Percentiles rank a stretch among this genome's conserved stretches.
Evolutionary conservation across 2,329 filamentous ascomycete genomes (phyloP).

Genomic region (Orbilia oligospora): DNA sequence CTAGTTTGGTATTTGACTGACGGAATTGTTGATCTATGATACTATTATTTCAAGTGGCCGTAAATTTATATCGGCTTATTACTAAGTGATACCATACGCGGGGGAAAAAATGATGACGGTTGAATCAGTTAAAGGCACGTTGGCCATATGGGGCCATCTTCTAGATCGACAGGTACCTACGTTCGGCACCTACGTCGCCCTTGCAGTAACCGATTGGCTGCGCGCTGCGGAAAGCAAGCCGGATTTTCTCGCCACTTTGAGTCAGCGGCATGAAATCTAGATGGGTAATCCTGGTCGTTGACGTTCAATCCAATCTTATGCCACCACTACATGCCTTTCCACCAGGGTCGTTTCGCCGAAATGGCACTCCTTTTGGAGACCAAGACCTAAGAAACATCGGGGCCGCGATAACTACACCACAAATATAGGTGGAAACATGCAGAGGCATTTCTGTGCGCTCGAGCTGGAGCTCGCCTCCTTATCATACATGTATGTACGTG

Average conservation of each 20-base stretch:
- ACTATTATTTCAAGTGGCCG: too few relatives aligned
- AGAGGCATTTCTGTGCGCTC: neutral
- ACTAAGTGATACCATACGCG: too few relatives aligned
- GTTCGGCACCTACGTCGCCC: neutral
- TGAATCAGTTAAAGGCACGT: too few relatives aligned
- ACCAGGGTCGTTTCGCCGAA: constrained; percentile 41
- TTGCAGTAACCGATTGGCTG: constrained; percentile 33
- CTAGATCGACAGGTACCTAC: constrained; percentile 40
- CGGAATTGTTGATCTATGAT: too few relatives aligned
- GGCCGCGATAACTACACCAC: neutral
- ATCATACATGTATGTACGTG: neutral
- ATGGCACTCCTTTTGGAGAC: constrained; percentile 31
- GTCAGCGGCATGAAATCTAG: constrained; percentile 36
- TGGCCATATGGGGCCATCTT: neutral
- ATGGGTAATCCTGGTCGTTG: constrained; percentile 22
- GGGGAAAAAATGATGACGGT: too few relatives aligned
- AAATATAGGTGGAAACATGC: constrained; percentile 10
- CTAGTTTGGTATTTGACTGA: neutral
- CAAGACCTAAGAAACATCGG: neutral
- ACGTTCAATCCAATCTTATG: constrained; percentile 37
- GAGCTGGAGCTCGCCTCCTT: constrained; percentile 2
- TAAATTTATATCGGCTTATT: too few relatives aligned
- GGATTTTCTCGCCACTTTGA: constrained; percentile 27
- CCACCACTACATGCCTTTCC: constrained; percentile 28
- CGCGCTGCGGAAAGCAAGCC: constrained; percentile 5